phyloP scores from a whole-genome alignment of 257 asterid genomes.

The Ophiorrhiza pumila region DNA sequence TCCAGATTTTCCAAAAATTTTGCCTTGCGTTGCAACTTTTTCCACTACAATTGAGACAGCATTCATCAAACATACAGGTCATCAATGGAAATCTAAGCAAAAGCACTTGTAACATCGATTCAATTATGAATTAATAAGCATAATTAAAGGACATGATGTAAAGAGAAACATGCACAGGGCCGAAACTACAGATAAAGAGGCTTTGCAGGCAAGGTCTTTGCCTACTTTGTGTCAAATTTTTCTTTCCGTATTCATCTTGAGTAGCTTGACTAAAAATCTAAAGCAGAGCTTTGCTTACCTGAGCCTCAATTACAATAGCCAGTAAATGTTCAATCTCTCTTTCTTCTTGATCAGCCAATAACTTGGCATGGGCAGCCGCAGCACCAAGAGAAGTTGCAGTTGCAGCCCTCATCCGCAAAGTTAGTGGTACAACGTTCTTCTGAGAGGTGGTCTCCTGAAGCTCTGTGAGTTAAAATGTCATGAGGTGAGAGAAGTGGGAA shows the following conservation, averaged over 20 bases:
- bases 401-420: slow-evolving; percentile 76
- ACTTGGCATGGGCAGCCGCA: slow-evolving; percentile 87
- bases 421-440: slow-evolving; percentile 55
- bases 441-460: slow-evolving; percentile 29
- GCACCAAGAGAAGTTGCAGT: slow-evolving; percentile 87
- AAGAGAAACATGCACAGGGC: too few species aligned
- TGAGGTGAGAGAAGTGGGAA: slow-evolving; percentile 10
- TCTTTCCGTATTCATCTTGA: not conserved
- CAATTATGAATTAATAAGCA: not conserved
- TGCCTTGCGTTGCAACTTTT: slow-evolving; percentile 60
- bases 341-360: slow-evolving; percentile 93
- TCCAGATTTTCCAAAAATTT: slow-evolving; percentile 57
- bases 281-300: slow-evolving; percentile 39
- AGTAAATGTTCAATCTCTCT: slow-evolving; percentile 65
- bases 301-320: slow-evolving; percentile 66
- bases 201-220: not conserved
- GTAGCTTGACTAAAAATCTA: not conserved
- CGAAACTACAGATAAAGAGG: too few species aligned
- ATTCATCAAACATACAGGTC: slow-evolving; percentile 1
- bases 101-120: not conserved
- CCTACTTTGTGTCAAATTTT: not conserved
- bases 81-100: not conserved
- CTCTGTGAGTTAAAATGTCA: slow-evolving; percentile 33
- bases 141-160: not conserved
- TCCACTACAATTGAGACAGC: slow-evolving; percentile 37